These are phyloP conservation scores for Lanmaoa rubissima DNA, from an alignment of 768 basidiomycete genomes.

Conservation along the genomic window DNA sequence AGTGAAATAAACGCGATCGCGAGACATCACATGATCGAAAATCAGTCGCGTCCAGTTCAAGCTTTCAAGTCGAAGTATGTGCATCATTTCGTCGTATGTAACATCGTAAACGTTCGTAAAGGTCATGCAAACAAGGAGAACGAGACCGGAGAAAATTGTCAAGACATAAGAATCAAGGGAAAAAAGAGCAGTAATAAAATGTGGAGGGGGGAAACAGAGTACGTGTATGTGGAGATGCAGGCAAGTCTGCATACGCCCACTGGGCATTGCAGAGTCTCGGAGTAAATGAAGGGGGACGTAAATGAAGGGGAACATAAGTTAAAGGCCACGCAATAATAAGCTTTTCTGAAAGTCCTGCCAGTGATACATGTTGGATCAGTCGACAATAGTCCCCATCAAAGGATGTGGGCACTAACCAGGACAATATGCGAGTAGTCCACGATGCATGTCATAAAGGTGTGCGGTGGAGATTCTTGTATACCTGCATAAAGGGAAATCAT, in stretches of 20 bases:
- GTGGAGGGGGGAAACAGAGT: background rate
- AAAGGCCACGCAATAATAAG: constrained; percentile 22
- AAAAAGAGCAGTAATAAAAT: constrained; percentile 7
- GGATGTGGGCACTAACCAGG: constrained; percentile 18
- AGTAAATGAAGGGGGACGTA: constrained; percentile 3
- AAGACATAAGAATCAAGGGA: constrained; percentile 10
- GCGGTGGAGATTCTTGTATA: constrained; percentile 18
- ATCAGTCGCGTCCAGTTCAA: constrained; percentile 10
- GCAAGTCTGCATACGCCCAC: background rate
- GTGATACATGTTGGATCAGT: constrained; percentile 14
- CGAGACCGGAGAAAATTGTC: constrained; percentile 1
- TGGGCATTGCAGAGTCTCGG: background rate
- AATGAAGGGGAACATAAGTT: constrained; percentile 18
- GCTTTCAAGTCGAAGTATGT: constrained; percentile 9
- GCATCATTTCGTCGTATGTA: constrained; percentile 25
- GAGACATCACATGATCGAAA: constrained; percentile 24
- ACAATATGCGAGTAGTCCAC: constrained; percentile 30
- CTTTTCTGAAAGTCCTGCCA: constrained; percentile 24
- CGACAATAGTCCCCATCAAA: constrained; percentile 10
- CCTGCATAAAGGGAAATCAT: constrained; percentile 18
- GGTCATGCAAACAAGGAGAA: constrained; percentile 20
- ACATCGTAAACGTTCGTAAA: constrained; percentile 29
- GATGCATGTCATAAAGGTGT: constrained; percentile 28
- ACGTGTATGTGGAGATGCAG: constrained; percentile 4
- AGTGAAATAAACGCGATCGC: constrained; percentile 19